Evolutionary conservation across 164 flowering plant species (phyloP).

Genomic region (Malania oleifera): DNA sequence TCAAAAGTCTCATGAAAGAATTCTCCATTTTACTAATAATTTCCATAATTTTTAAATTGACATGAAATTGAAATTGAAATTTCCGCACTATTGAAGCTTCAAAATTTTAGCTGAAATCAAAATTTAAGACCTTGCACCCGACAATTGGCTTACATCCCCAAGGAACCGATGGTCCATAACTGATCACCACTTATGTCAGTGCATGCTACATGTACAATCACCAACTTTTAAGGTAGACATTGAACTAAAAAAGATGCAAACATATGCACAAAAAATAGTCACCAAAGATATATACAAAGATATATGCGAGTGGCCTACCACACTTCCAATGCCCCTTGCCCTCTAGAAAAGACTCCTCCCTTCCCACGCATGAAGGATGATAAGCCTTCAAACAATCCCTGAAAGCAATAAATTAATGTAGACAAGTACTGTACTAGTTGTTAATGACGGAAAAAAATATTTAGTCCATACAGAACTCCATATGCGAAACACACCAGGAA

Average conservation of each 20-base stretch:
- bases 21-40: too few species aligned
- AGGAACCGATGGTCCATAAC: too few species aligned
- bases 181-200: too few species aligned
- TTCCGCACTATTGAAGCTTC: too few species aligned
- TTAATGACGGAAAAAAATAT: neutral
- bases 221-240: neutral
- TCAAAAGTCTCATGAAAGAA: too few species aligned
- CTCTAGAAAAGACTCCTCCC: conserved; percentile 36
- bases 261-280: neutral
- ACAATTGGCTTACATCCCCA: too few species aligned
- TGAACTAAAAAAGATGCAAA: neutral
- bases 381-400: conserved; percentile 67
- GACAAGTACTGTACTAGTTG: neutral
- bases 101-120: too few species aligned
- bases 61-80: too few species aligned
- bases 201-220: too few species aligned
- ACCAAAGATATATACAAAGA: neutral
- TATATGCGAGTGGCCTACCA: conserved; percentile 34
- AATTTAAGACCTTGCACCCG: too few species aligned
- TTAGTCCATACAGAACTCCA: neutral
- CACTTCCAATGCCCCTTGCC: conserved; percentile 45
- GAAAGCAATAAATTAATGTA: conserved; percentile 7
- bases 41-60: too few species aligned
- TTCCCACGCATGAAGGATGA: conserved; percentile 59
- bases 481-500: neutral